Conservation (phyloP, 2,329 filamentous ascomycete genomes). For the Fusarium nisikadoi region DNA sequence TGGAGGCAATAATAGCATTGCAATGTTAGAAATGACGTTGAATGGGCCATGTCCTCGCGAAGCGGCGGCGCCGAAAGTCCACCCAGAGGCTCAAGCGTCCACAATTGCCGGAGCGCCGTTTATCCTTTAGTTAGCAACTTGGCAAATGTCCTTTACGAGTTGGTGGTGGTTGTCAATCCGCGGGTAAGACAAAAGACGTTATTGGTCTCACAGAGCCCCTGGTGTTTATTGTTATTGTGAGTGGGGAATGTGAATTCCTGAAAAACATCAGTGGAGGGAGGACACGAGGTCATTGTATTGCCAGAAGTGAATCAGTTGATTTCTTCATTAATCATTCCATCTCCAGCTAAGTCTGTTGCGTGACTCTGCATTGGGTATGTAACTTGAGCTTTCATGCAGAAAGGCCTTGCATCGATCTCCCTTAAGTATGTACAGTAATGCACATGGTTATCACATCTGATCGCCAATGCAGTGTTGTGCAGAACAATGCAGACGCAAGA, state of each 20-base stretch:
- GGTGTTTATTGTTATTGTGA: slow-evolving; percentile 13
- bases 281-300: neutral
- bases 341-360: neutral
- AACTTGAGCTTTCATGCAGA: slow-evolving; percentile 39
- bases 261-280: neutral
- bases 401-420: slow-evolving; percentile 42
- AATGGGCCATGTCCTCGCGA: slow-evolving; percentile 20
- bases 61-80: slow-evolving; percentile 26
- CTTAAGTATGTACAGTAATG: slow-evolving; percentile 26
- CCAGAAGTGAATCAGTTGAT: slow-evolving; percentile 2
- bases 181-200: slow-evolving; percentile 33
- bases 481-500: slow-evolving; percentile 34
- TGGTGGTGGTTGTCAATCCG: slow-evolving; percentile 15
- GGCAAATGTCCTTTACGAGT: neutral
- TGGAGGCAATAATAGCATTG: slow-evolving; percentile 31
- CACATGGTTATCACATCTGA: slow-evolving; percentile 35
- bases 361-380: slow-evolving; percentile 15
- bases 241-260: slow-evolving; percentile 20
- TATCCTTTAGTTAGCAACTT: neutral
- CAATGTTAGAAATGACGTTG: slow-evolving; percentile 37
- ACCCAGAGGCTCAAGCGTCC: slow-evolving; percentile 23
- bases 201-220: slow-evolving; percentile 34
- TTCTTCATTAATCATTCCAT: slow-evolving; percentile 17
- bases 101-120: slow-evolving; percentile 34
- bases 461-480: slow-evolving; percentile 45